Base-by-base conservation (phyloP, 495 filamentous ascomycete species). In the Penicillium samsonianum region DNA sequence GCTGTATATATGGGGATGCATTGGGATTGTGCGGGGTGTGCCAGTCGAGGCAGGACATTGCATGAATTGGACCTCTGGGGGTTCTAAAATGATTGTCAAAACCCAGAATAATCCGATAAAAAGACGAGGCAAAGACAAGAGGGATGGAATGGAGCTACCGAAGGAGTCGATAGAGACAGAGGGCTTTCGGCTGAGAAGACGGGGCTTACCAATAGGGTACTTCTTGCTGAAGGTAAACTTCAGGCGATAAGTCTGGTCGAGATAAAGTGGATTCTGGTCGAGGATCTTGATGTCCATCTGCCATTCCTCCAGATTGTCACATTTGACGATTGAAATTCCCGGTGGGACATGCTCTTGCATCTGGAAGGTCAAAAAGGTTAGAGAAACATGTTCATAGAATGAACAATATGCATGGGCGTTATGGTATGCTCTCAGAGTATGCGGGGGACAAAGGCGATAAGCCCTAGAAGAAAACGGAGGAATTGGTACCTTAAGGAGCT, bases 1-100 rank as follows among this genome's bases (percentile, higher is more conserved):
- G 59, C 89, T 92, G 74, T 98, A 98, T 69, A 98, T 89, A 76
- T 98, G 94, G 1, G 94, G 94, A 63, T 98, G 94, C 65, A 96
- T 94, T 1, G 94, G 94, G 61, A 98, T 94, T 5, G 88, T 82
- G 45, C 87, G 86, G 22, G 68, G 70, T 1, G 73, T 70, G 38
- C 83, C 73, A 38, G 83, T 67, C 7, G 69, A 45, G 31, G 47
- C 37, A 14, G 71, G 46, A 52, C 83, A 70, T 61, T 83, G 76
- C 46, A 90, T 81, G 69, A 98, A 98, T 54, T 87, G 88, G 46
- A 96, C 92, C 78, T 98, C 94, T 14, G 94, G 94, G 4, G 93
- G 88, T 79, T 97, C 90, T 91, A 61, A 47, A 35, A 30, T 10
- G 26, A 14, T 28, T 23, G 43, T 62, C 30, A 48, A 16, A 38